Base-by-base conservation (phyloP, 768 basidiomycete genomes). In the Pleurotus djamor region DNA sequence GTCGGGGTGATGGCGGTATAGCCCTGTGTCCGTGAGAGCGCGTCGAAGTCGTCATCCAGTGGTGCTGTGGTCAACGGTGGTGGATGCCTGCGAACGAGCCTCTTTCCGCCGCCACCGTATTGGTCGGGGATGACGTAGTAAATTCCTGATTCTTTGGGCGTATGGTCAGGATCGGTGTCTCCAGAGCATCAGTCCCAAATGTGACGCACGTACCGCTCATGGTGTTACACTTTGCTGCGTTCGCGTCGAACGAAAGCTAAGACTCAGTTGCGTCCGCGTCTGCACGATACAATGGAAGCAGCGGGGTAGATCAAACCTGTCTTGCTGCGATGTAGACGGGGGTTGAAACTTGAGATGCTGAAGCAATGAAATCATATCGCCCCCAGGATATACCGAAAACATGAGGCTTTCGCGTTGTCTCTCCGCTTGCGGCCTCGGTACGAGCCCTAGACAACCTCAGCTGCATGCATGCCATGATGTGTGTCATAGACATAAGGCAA, bases 41-140 rank as follows among this genome's bases (percentile, higher is more conserved):
- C 76, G 61, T 79, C 77, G 52, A 78, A 78, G 58, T 78, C 71
- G 51, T 79, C 76, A 38, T 72, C 69, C 34, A 76, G 69, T 10
- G 76, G 74, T 17, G 72, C 61, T n/a, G 74, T 75, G 32, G 75
- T 74, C 5, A 72, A 72, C 0, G 79, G 74, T 13, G 76, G 69
- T 36, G 69, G 72, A 28, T 73, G 76, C 28, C 76, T 74, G 52
- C 71, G 71, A 16, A 76, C 66, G 58, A 74, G 65, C 3, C 68
- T 70, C 61, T 77, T 77, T 21, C 37, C 54, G 35, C 72, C 74
- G 1, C 66, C 67, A 16, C 73, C 75, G 35, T 72, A 64, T 60
- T 67, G 72, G 59, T 75, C 72, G n/a, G 77, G 69, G 16, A 79
- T 74, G 52, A 77, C 70, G 60, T 79, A 77, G 60, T 72, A 73